A percentile compares a stretch with the other conserved stretches of the same genome.
Evolutionary conservation across 108 stramenopile genomes (phyloP).

Genomic region (Cyclotella kingstonii): DNA sequence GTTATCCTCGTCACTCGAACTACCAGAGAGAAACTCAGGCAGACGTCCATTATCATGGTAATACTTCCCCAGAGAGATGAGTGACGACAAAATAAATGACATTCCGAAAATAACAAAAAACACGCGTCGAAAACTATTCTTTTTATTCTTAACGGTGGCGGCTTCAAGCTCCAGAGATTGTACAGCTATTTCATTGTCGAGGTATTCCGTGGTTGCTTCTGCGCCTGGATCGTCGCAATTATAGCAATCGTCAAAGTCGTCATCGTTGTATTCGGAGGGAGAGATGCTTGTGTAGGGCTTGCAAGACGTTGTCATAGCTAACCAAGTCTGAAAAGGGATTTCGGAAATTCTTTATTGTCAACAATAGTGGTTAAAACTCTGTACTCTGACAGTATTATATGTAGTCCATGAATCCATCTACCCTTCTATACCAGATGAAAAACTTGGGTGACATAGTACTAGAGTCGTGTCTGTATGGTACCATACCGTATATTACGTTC

Average conservation of each 20-base stretch:
- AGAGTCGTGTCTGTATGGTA: too few species aligned
- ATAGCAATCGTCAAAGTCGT: neutral
- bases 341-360: too few species aligned
- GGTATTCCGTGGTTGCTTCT: conserved; percentile 14
- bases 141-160: neutral
- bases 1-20: neutral
- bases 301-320: neutral
- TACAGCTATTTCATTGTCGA: conserved; percentile 9
- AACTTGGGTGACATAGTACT: too few species aligned
- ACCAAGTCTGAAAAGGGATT: too few species aligned
- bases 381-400: too few species aligned
- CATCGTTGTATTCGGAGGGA: neutral
- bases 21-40: neutral
- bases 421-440: too few species aligned
- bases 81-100: neutral
- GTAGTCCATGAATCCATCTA: too few species aligned
- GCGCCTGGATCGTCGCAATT: neutral
- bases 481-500: too few species aligned
- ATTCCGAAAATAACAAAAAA: neutral
- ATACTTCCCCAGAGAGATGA: neutral
- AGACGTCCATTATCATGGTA: neutral
- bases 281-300: neutral
- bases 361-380: too few species aligned
- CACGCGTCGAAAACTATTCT: neutral
- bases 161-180: neutral